These are phyloP conservation scores for Neurospora sublineolata DNA, from an alignment of 495 filamentous ascomycete genomes.

Conservation along the genomic window DNA sequence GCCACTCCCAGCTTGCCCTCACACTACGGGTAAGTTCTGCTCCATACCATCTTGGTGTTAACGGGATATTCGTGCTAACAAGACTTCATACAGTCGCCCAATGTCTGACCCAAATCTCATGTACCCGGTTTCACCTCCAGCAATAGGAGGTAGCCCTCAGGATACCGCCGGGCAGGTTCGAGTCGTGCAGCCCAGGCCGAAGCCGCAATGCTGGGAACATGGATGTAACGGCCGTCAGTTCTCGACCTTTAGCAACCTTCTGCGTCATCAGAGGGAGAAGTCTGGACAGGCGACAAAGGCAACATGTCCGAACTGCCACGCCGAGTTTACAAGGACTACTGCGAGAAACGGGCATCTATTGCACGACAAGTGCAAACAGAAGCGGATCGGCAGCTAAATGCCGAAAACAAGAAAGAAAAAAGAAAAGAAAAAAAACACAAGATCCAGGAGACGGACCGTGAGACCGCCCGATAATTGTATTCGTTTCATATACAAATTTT, in stretches of 20 bases:
- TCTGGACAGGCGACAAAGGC: slow-evolving; percentile 80
- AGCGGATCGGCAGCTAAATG: slow-evolving; percentile 29
- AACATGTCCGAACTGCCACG: slow-evolving; percentile 75
- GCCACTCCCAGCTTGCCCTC: slow-evolving; percentile 28
- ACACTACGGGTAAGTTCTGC: slow-evolving; percentile 31
- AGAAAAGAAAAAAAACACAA: background rate
- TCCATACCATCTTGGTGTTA: background rate
- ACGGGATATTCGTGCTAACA: slow-evolving; percentile 9
- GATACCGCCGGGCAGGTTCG: slow-evolving; percentile 44
- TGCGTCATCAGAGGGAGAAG: slow-evolving; percentile 88
- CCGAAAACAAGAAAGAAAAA: background rate
- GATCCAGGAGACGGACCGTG: background rate
- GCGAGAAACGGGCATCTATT: slow-evolving; percentile 79
- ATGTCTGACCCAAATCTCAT: slow-evolving; percentile 31
- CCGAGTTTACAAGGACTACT: slow-evolving; percentile 84
- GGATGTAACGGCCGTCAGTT: slow-evolving; percentile 91
- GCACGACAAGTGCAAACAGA: slow-evolving; percentile 80
- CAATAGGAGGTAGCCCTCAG: slow-evolving; percentile 15
- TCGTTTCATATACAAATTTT: background rate
- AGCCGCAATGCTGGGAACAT: slow-evolving; percentile 92
- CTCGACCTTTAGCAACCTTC: slow-evolving; percentile 88
- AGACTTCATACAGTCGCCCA: slow-evolving; percentile 16
- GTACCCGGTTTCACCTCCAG: slow-evolving; percentile 27
- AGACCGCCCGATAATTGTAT: background rate
- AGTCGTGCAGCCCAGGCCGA: slow-evolving; percentile 63